Conservation (phyloP, 169 alveolate genomes). For the Amoebophrya sp. region DNA sequence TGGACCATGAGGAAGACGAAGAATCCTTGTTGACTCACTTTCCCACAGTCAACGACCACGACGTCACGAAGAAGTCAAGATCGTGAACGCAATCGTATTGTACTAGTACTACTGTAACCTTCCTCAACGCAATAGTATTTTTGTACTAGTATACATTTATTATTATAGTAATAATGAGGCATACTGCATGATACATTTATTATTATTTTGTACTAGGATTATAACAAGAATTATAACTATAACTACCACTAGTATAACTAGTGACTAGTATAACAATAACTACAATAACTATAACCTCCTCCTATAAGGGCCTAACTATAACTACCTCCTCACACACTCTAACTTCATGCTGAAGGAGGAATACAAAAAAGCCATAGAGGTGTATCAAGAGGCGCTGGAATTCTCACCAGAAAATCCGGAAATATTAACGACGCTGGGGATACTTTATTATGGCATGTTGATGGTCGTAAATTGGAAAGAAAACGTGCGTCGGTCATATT, state of each 20-base stretch:
- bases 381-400: conserved; percentile 68
- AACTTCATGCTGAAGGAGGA: conserved; percentile 57
- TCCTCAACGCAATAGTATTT: too few relatives aligned
- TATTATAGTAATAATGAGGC: too few relatives aligned
- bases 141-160: too few relatives aligned
- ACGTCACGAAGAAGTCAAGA: too few relatives aligned
- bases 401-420: conserved; percentile 71
- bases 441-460: conserved; percentile 56
- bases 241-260: background rate
- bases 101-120: too few relatives aligned
- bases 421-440: conserved; percentile 65
- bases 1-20: too few relatives aligned
- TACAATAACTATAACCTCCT: background rate
- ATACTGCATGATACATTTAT: background rate
- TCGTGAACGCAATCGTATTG: too few relatives aligned
- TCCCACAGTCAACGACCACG: too few relatives aligned
- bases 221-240: background rate
- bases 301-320: background rate
- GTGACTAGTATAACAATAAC: background rate
- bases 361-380: conserved; percentile 66
- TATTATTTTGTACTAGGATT: background rate
- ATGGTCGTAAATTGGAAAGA: background rate
- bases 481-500: background rate
- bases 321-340: background rate
- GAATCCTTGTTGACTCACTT: too few relatives aligned